These are phyloP conservation scores for Oryza punctata DNA, from an alignment of 176 grass and related monocot species.

Conservation along the genomic window DNA sequence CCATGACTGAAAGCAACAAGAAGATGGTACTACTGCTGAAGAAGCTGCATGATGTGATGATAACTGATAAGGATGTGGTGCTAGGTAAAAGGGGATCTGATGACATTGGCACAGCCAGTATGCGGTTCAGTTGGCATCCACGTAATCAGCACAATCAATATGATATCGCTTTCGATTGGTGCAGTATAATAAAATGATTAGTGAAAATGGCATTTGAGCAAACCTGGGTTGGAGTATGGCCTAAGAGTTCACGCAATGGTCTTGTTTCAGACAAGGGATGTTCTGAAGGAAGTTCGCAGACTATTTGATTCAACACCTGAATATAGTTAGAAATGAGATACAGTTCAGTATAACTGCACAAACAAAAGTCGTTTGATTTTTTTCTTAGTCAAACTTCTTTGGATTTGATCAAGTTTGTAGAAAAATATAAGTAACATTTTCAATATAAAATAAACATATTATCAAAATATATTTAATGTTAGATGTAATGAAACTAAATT, in stretches of 20 bases:
- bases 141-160: neutral
- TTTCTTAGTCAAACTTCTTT: too few relatives aligned
- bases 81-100: neutral
- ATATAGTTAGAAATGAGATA: slow-evolving; percentile 3
- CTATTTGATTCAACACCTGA: slow-evolving; percentile 96
- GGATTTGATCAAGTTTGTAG: too few relatives aligned
- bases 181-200: slow-evolving; percentile 5
- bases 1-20: slow-evolving; percentile 18
- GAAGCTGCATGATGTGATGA: slow-evolving; percentile 19
- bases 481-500: too few relatives aligned
- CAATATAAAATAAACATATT: too few relatives aligned
- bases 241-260: slow-evolving; percentile 90
- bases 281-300: slow-evolving; percentile 86
- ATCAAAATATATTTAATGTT: too few relatives aligned
- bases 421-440: too few relatives aligned
- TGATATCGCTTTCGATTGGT: slow-evolving; percentile 31
- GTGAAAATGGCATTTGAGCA: slow-evolving; percentile 36
- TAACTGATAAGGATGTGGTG: slow-evolving; percentile 26
- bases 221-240: slow-evolving; percentile 96
- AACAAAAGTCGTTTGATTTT: too few relatives aligned
- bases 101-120: neutral
- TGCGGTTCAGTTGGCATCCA: slow-evolving; percentile 33
- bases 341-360: neutral
- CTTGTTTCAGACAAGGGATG: slow-evolving; percentile 84
- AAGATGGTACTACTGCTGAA: neutral